Evolutionary conservation across 768 basidiomycete species (phyloP), one percentile per base, ranked within the genome.

Genomic region (Hemileccinum impolitum): DNA sequence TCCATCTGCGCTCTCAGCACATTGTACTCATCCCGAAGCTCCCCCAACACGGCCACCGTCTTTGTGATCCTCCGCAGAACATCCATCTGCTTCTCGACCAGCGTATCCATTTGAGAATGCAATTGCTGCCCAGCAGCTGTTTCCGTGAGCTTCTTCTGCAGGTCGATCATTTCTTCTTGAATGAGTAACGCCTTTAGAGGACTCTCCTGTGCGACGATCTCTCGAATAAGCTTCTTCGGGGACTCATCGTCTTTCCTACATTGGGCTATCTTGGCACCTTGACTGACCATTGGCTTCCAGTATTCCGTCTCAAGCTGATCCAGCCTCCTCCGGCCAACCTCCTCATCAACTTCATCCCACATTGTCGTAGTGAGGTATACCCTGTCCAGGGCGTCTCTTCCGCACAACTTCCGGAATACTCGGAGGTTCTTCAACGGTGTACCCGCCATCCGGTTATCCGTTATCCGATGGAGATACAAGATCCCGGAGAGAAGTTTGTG

Each of bases 401-500:
- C 64, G 15, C 66, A 68, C 13, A 67, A 18, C 21, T 55, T 39
- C 36, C 37, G 38, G 42, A 75, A 73, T 58, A 72, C 57, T 5
- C 54, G 55, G 23, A 72, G 59, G 48, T 72, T 70, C 39, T 55
- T 67, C 18, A 63, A 45, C 0, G 69, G 57, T 0, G 64, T 57
- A 11, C 67, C 73, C 0, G 56, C 58, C 63, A 73, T 64, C 1
- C 71, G 62, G 42, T 66, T 65, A 38, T 72, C 71, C 3, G 69
- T 60, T 32, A 75, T 75, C 11, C 68, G 63, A 48, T 75, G 73
- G 15, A 75, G 47, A 50, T 72, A 75, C 18, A 75, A n/a, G 28
- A 75, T 63, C 1, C 65, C 71, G 11, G 66, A 54, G 2, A 75
- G 61, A 12, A 47, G 34, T 5, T 47, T 56, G 2, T 40, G 5